phyloP scores from a whole-genome alignment of 1,284 basidiomycete species.

The Irpex lacteus region DNA sequence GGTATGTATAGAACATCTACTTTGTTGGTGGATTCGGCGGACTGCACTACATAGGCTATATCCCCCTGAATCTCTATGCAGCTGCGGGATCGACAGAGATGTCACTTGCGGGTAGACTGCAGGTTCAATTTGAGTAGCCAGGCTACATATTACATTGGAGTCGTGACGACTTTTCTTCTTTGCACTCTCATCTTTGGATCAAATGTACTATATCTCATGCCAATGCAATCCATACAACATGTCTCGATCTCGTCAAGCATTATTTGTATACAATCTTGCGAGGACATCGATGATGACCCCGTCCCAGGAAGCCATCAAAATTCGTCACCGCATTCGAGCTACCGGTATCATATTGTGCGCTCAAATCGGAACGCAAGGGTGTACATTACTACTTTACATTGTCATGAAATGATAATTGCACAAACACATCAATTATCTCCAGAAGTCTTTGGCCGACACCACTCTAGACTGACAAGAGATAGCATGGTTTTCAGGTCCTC shows the following conservation, averaged over 20 bases:
- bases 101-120: constrained; percentile 8
- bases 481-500: constrained; percentile 6
- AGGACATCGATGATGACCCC: not conserved
- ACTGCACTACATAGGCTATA: constrained; percentile 56
- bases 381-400: too few relatives aligned
- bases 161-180: not conserved
- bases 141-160: not conserved
- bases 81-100: constrained; percentile 18
- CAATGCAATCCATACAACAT: not conserved
- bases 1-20: constrained; percentile 45
- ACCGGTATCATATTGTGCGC: not conserved
- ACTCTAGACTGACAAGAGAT: not conserved
- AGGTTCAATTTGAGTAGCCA: not conserved
- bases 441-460: not conserved
- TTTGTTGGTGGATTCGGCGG: constrained; percentile 68
- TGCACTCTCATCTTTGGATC: not conserved
- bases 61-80: constrained; percentile 47
- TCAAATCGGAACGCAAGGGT: too few relatives aligned
- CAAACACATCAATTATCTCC: not conserved
- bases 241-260: not conserved
- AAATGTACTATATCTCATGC: not conserved
- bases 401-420: too few relatives aligned
- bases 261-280: not conserved
- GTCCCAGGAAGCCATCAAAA: not conserved
- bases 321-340: not conserved